Evolutionary conservation across 345 rosid genomes (phyloP).

Genomic region (Gossypium longicalyx): DNA sequence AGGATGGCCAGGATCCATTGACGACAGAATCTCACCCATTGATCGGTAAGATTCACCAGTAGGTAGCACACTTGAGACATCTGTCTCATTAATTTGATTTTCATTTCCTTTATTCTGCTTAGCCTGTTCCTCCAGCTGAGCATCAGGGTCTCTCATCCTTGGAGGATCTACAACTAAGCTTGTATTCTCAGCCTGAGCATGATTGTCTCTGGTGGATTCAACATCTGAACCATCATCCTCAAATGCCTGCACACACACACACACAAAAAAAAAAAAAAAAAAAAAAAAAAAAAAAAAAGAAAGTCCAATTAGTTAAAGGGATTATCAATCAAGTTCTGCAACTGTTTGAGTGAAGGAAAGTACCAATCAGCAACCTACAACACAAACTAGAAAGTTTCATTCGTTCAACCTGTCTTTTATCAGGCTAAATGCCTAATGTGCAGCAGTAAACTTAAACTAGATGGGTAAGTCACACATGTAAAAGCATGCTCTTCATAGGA

Average conservation of each 20-base stretch:
- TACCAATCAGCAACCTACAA: background rate
- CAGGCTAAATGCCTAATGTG: background rate
- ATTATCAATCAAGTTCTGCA: constrained; percentile 1
- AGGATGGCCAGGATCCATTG: constrained; percentile 54
- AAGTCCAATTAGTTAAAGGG: constrained; percentile 1
- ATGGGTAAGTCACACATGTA: background rate
- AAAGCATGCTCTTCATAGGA: background rate
- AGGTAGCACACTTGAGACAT: constrained; percentile 42
- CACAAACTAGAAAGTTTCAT: background rate
- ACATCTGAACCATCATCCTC: constrained; percentile 81
- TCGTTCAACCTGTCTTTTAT: background rate
- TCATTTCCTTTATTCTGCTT: constrained; percentile 52
- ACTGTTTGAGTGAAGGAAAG: background rate
- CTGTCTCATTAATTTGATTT: constrained; percentile 37
- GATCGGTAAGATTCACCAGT: constrained; percentile 64
- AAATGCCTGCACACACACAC: constrained; percentile 51
- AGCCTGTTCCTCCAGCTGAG: constrained; percentile 50
- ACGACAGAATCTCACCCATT: constrained; percentile 68
- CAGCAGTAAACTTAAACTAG: background rate
- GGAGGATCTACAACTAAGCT: constrained; percentile 37
- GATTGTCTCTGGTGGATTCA: constrained; percentile 56
- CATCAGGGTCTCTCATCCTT: constrained; percentile 39
- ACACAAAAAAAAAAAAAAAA: too few species aligned
- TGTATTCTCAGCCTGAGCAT: constrained; percentile 39
- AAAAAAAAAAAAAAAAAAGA: constrained; percentile 5